Conservation (phyloP, 2,329 filamentous ascomycete species). For the Hymenoscyphus albidus region DNA sequence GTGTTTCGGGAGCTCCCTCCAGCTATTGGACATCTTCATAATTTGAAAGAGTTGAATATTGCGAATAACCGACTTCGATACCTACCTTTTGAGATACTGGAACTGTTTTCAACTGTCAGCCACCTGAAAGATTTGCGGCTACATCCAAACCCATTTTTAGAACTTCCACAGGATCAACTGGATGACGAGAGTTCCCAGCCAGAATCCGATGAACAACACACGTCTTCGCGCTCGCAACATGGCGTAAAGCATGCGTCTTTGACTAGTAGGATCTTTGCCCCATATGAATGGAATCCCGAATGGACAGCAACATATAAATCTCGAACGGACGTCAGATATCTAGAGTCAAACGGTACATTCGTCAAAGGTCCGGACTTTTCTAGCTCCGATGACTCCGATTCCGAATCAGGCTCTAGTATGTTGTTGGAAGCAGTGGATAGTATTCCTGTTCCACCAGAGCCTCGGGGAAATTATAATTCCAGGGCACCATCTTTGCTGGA, state of each 20-base stretch:
- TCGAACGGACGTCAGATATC: slow-evolving; percentile 31
- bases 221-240: slow-evolving; percentile 11
- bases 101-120: slow-evolving; percentile 45
- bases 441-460: slow-evolving; percentile 23
- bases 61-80: slow-evolving; percentile 58
- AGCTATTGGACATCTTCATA: slow-evolving; percentile 53
- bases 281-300: slow-evolving; percentile 19
- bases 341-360: slow-evolving; percentile 28
- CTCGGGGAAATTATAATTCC: slow-evolving; percentile 21
- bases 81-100: slow-evolving; percentile 60
- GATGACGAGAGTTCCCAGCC: slow-evolving; percentile 12
- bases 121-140: slow-evolving; percentile 51
- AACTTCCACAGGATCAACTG: slow-evolving; percentile 29
- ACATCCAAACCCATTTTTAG: slow-evolving; percentile 60
- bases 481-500: slow-evolving; percentile 33
- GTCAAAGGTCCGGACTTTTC: slow-evolving; percentile 31
- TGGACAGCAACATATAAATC: slow-evolving; percentile 31
- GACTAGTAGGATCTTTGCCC: slow-evolving; percentile 6
- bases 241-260: background rate
- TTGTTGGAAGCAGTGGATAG: slow-evolving; percentile 21
- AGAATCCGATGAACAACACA: slow-evolving; percentile 15
- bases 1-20: slow-evolving; percentile 57
- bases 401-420: slow-evolving; percentile 1
- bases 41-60: slow-evolving; percentile 61
- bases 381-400: background rate